A percentile compares a stretch with the other conserved stretches of the same genome.
phyloP scores from a whole-genome alignment of 441 rosid species.

The Geranium incanum region DNA sequence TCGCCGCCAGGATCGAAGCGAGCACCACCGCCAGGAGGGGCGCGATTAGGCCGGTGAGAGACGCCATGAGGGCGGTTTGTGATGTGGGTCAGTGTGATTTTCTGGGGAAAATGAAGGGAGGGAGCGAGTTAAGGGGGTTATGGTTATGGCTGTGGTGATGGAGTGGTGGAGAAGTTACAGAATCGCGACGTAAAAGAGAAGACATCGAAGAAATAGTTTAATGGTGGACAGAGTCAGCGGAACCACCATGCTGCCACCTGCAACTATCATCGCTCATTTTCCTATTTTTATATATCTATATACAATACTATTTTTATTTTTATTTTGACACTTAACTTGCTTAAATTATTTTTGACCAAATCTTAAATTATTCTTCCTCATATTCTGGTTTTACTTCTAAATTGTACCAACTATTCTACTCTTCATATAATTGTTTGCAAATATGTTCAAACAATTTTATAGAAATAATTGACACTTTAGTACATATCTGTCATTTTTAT shows the following conservation, averaged over 20 bases:
- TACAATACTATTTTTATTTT: too few species aligned
- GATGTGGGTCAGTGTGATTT: background rate
- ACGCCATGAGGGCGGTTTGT: background rate
- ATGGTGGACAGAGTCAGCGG: background rate
- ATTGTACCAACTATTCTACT: too few species aligned
- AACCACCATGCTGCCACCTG: background rate
- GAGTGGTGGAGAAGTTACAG: background rate
- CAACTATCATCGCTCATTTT: background rate
- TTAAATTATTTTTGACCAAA: too few species aligned
- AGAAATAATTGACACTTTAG: too few species aligned
- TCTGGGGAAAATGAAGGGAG: background rate
- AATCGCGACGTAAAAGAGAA: background rate
- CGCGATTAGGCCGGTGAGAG: background rate
- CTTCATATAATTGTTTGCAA: too few species aligned
- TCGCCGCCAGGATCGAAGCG: constrained; percentile 9
- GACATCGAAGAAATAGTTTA: background rate
- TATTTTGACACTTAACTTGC: too few species aligned
- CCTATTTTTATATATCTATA: too few species aligned
- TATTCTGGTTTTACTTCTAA: too few species aligned
- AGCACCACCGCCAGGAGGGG: constrained; percentile 27
- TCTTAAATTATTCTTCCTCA: too few species aligned
- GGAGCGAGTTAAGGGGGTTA: background rate
- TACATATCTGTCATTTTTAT: too few species aligned
- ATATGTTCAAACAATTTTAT: too few species aligned
- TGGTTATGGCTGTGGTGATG: background rate